These are phyloP conservation scores for Mimosa bimucronata DNA, from an alignment of 306 rosid species.

Conservation along the genomic window DNA sequence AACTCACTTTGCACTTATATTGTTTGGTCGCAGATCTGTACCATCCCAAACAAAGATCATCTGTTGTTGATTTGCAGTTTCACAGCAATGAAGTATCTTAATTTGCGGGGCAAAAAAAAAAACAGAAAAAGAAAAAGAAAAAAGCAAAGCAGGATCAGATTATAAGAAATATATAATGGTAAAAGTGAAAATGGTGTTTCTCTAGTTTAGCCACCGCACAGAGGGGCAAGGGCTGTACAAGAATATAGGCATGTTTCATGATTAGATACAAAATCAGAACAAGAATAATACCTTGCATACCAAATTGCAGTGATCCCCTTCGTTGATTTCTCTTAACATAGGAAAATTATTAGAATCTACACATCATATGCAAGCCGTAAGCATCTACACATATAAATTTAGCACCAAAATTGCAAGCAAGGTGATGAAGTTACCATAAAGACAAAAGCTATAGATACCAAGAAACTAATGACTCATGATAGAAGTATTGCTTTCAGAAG, in stretches of 20 bases:
- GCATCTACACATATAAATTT: conserved; percentile 15
- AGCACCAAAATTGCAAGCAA: conserved; percentile 14
- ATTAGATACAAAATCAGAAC: conserved; percentile 3
- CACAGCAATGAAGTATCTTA: conserved; percentile 59
- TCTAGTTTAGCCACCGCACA: background rate
- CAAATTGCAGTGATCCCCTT: conserved; percentile 51
- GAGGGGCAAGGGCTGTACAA: background rate
- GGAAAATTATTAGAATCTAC: conserved; percentile 52
- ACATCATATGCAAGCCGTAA: conserved; percentile 32
- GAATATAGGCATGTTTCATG: background rate
- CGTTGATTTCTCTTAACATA: conserved; percentile 51
- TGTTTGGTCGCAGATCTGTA: conserved; percentile 60
- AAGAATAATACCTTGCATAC: conserved; percentile 67
- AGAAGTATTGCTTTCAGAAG: conserved; percentile 2
- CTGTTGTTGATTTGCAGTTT: conserved; percentile 47
- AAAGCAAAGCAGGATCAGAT: conserved; percentile 15
- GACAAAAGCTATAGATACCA: background rate
- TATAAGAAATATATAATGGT: conserved; percentile 23
- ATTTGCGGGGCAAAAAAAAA: background rate
- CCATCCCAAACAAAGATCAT: conserved; percentile 81
- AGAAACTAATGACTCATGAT: background rate
- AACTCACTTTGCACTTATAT: conserved; percentile 55
- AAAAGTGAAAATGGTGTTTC: background rate
- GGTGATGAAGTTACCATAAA: conserved; percentile 21
- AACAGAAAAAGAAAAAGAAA: too few species aligned